Evolutionary conservation across 179 eudicot species (phyloP), one percentile per base, ranked within the genome.

Genomic region (Carnegiea gigantea): DNA sequence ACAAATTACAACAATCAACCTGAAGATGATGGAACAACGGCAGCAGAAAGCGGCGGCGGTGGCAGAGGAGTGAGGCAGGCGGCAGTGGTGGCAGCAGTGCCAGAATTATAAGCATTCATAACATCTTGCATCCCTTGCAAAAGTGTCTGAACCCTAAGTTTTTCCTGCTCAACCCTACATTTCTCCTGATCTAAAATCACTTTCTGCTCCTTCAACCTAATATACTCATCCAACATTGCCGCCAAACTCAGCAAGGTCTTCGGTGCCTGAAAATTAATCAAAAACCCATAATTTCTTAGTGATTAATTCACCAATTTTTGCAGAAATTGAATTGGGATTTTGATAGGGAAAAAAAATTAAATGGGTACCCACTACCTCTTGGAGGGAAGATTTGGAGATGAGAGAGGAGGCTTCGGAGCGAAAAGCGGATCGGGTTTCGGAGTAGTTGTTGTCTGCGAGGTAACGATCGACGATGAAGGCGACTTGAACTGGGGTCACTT

Each of bases 401-500:
- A 93, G 88, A 21, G 88, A 70, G 10, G 95, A 82, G 0, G 95
- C 98, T 85, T 95, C 98, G 53, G 85, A 54, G 2, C 93, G 92
- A 82, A 93, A 95, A 59, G 83, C 24, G 75, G 92, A 79, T 0
- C 92, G 93, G 21, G 98, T 86, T 1, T 82, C 74, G 28, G 89
- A 24, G 82, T 18, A 92, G 13, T 84, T 86, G 85, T 93, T 89
- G 81, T 92, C 98, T 28, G 92, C 89, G 8, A 95, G 92, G 62
- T 95, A 95, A 1, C 97, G 92, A 71, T 95, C 98, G 48, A 95
- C 95, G 71, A 95, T 82, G 90, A 91, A 93, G 13, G 98, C 98
- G 43, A 95, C 88, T 80, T 95, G 98, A 28, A 88, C 85, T 2
- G 97, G 89, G 2, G 98, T 95, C 0, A 95, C 89, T 74, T 90